phyloP scores from a whole-genome alignment of 2,329 filamentous ascomycete genomes.

The Aspergillus persii region DNA sequence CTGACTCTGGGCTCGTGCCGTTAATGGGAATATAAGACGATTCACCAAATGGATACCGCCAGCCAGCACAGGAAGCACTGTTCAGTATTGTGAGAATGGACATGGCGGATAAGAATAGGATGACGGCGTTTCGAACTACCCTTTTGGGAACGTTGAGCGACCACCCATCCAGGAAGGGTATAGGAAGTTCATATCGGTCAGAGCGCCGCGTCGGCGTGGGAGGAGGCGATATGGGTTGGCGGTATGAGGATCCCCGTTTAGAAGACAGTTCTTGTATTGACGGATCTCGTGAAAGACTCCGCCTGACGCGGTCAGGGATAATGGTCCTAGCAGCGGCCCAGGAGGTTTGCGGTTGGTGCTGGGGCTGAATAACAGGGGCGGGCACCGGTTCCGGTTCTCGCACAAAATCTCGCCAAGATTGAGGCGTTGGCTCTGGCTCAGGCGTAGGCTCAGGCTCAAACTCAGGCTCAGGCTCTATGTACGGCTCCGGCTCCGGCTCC shows the following conservation, averaged over 20 bases:
- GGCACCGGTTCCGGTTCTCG: not conserved
- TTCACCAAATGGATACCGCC: constrained; percentile 3
- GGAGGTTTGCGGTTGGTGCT: constrained; percentile 4
- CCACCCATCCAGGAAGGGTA: not conserved
- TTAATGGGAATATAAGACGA: constrained; percentile 20
- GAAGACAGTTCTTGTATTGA: not conserved
- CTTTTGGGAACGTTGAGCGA: not conserved
- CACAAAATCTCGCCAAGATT: not conserved
- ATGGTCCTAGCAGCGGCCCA: constrained; percentile 25
- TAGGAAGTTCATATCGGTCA: not conserved
- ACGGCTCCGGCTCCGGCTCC: constrained; percentile 2
- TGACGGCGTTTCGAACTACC: constrained; percentile 1
- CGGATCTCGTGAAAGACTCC: not conserved
- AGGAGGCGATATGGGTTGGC: not conserved
- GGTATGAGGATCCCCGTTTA: constrained; percentile 1
- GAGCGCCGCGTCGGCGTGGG: not conserved
- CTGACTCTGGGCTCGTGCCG: constrained; percentile 21
- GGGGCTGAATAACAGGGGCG: not conserved
- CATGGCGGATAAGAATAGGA: constrained; percentile 12
- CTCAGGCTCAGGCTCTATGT: constrained; percentile 1
- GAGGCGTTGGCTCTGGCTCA: not conserved
- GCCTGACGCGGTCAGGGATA: constrained; percentile 18
- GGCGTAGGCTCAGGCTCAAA: not conserved
- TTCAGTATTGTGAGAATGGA: constrained; percentile 14
- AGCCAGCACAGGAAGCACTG: constrained; percentile 17